phyloP scores from a whole-genome alignment of 306 rosid genomes.

The Hippophae rhamnoides region DNA sequence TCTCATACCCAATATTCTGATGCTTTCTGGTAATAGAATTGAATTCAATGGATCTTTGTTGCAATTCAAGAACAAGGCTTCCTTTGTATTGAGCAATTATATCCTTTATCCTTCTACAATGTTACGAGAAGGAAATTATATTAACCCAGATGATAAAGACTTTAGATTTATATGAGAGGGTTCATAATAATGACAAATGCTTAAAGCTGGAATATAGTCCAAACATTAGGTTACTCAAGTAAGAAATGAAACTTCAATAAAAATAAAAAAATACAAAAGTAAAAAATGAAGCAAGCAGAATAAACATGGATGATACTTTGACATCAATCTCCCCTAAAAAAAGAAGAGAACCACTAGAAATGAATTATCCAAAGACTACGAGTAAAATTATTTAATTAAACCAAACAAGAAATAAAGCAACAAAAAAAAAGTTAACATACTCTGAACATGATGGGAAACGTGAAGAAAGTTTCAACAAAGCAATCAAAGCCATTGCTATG shows the following conservation, averaged over 20 bases:
- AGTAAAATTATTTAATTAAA: conserved; percentile 12
- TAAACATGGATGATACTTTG: too few relatives aligned
- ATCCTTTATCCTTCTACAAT: conserved; percentile 70
- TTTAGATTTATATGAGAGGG: not conserved
- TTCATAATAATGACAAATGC: too few relatives aligned
- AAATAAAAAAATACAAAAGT: too few relatives aligned
- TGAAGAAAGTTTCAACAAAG: conserved; percentile 85
- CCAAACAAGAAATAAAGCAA: conserved; percentile 1
- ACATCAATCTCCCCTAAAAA: too few relatives aligned
- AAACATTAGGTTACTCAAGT: too few relatives aligned
- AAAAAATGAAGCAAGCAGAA: too few relatives aligned
- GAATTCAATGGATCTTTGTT: conserved; percentile 95
- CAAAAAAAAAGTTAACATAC: conserved; percentile 33
- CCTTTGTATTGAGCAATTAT: conserved; percentile 70
- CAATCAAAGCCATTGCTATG: conserved; percentile 82
- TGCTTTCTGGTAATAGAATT: conserved; percentile 63
- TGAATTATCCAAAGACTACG: not conserved
- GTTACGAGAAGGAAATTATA: conserved; percentile 14
- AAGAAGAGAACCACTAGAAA: conserved; percentile 8
- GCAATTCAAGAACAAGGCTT: conserved; percentile 88
- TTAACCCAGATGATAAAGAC: not conserved
- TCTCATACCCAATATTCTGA: conserved; percentile 67
- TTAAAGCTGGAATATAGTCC: too few relatives aligned
- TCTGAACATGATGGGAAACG: conserved; percentile 94
- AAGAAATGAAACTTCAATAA: too few relatives aligned